Conservation (phyloP, 2,329 filamentous ascomycete genomes). For the Aaosphaeria pasadenensis region DNA sequence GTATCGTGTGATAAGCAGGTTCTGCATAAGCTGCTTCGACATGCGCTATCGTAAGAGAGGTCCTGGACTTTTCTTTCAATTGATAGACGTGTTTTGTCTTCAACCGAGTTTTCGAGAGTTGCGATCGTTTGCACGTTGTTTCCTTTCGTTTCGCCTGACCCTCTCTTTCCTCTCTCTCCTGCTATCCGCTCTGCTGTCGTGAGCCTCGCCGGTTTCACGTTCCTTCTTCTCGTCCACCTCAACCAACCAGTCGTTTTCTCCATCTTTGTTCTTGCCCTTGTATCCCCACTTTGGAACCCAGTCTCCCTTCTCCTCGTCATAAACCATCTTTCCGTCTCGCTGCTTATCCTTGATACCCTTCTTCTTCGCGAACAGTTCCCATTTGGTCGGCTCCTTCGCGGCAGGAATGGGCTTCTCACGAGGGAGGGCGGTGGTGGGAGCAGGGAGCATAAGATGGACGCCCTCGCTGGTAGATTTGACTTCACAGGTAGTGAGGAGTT, state of each 20-base stretch:
- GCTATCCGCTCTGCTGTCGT: constrained; percentile 53
- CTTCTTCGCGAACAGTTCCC: constrained; percentile 94
- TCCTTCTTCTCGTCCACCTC: constrained; percentile 76
- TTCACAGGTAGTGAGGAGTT: constrained; percentile 84
- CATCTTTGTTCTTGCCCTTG: constrained; percentile 83
- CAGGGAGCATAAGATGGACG: constrained; percentile 76
- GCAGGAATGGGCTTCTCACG: constrained; percentile 89
- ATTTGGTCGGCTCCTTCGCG: constrained; percentile 81
- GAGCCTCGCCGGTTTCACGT: constrained; percentile 64
- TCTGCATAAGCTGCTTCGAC: no score
- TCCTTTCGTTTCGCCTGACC: constrained; percentile 42
- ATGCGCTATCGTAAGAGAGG: no score
- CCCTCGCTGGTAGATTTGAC: constrained; percentile 66
- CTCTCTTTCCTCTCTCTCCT: constrained; percentile 58
- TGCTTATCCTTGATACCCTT: constrained; percentile 93
- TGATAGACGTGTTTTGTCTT: constrained; percentile 6
- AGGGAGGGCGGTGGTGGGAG: constrained; percentile 67
- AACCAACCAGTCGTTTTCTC: constrained; percentile 82
- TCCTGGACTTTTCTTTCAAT: background rate
- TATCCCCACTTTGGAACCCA: constrained; percentile 97
- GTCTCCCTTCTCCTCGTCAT: constrained; percentile 78
- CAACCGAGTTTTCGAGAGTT: constrained; percentile 58
- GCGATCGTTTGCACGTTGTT: constrained; percentile 55
- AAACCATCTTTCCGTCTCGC: constrained; percentile 76
- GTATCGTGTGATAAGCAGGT: no score